phyloP scores from a whole-genome alignment of 208 protist species.

The Leishmania braziliensis region DNA sequence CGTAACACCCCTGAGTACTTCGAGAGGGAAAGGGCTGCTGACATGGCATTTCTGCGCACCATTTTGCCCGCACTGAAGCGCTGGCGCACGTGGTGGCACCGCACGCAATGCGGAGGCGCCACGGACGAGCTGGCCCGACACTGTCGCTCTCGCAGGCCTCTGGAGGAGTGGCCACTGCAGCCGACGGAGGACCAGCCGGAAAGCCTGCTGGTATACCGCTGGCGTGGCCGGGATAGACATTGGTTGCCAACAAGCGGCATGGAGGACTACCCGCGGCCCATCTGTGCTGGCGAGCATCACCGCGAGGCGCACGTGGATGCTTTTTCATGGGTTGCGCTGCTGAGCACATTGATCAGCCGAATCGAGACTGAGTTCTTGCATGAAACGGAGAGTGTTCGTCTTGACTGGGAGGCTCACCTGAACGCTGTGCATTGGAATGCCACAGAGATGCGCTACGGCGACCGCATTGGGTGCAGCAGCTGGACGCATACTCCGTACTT shows the following conservation, averaged over 20 bases:
- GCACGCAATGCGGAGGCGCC: conserved; percentile 61
- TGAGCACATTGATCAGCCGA: conserved; percentile 61
- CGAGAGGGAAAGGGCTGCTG: conserved; percentile 37
- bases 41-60: conserved; percentile 52
- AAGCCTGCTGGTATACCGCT: conserved; percentile 70
- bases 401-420: conserved; percentile 77
- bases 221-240: conserved; percentile 66
- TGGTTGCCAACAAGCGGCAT: conserved; percentile 74
- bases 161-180: conserved; percentile 56
- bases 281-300: conserved; percentile 53
- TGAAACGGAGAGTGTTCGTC: conserved; percentile 44
- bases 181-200: conserved; percentile 40
- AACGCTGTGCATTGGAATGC: conserved; percentile 78
- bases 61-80: conserved; percentile 58
- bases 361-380: conserved; percentile 61
- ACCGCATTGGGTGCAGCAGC: conserved; percentile 58
- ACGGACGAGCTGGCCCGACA: conserved; percentile 28
- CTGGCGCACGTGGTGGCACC: conserved; percentile 78
- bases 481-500: conserved; percentile 69
- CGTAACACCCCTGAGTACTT: conserved; percentile 59
- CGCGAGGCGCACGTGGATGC: conserved; percentile 82
- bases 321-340: conserved; percentile 80
- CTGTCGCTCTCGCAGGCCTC: conserved; percentile 39
- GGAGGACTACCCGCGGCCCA: conserved; percentile 77
- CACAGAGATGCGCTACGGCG: conserved; percentile 57